A percentile compares a stretch with the other conserved stretches of the same genome.
Evolutionary conservation across 345 rosid species (phyloP).

Genomic region (Iberis pinnata): DNA sequence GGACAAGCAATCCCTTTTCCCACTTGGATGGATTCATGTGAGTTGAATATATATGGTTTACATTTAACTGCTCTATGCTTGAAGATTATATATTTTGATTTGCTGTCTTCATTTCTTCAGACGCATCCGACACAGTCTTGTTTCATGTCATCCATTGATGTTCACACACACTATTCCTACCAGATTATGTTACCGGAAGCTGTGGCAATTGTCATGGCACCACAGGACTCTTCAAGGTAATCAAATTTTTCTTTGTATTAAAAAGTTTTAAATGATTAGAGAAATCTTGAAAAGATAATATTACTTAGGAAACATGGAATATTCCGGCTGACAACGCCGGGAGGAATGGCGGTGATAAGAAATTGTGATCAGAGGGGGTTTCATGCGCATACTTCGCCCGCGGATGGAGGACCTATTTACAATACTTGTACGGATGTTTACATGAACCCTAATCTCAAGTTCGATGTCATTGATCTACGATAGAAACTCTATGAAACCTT

Average conservation of each 20-base stretch:
- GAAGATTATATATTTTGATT: too few species aligned
- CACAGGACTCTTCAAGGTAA: conserved; percentile 66
- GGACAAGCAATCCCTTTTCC: conserved; percentile 85
- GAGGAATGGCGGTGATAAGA: conserved; percentile 89
- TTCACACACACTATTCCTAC: conserved; percentile 96
- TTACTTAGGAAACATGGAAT: conserved; percentile 65
- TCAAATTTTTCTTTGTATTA: not conserved
- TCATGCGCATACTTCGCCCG: conserved; percentile 68
- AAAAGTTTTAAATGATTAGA: not conserved
- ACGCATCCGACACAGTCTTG: conserved; percentile 99
- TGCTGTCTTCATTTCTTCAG: conserved; percentile 39
- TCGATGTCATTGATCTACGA: conserved; percentile 84
- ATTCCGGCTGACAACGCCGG: conserved; percentile 82
- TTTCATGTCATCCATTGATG: conserved; percentile 97
- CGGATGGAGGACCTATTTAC: conserved; percentile 89
- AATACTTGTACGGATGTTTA: conserved; percentile 72
- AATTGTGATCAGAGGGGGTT: conserved; percentile 86
- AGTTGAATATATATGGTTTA: conserved; percentile 30
- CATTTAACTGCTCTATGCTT: not conserved
- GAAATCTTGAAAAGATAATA: not conserved
- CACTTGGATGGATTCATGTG: conserved; percentile 99
- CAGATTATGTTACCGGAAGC: conserved; percentile 98
- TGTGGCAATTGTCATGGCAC: conserved; percentile 99
- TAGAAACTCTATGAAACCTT: too few species aligned
- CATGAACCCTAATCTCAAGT: conserved; percentile 72